Evolutionary conservation across 257 asterid genomes (phyloP), one percentile per base, ranked within the genome.

Genomic region (Solanum acaule): DNA sequence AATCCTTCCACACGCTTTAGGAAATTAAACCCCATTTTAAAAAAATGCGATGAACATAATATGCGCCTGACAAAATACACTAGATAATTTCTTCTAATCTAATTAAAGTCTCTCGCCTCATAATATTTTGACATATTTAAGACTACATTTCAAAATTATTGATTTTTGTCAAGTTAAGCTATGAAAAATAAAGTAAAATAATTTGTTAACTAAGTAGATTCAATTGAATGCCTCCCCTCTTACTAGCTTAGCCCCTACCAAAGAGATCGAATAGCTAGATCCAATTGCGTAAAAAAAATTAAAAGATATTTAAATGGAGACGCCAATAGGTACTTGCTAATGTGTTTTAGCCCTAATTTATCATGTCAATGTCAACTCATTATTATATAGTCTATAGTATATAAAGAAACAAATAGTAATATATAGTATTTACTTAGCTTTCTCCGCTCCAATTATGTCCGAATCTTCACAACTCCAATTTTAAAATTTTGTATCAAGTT

Each of bases 401-500:
- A 22, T 22, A 59, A 8, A 59, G 5, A 59, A 59, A 59, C 11
- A 59, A 59, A 20, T 59, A 59, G 25, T 18, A 56, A 56, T 56
- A 56, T 18, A 56, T 52, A 52, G 4, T 56, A 18, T 56, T 6
- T 52, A 52, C n/a, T n/a, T n/a, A n/a, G n/a, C n/a, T 18, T 56
- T 56, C 11, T 56, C 4, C 11, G 2, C 65, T 56, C 2, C n/a
- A 56, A 56, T 56, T 52, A 52, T 18, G n/a, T 52, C 0, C 23
- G 4, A 52, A 52, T 52, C 63, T 16, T 6, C 8, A 52, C 0
- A 6, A 1, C 23, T 56, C 0, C 10, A 56, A 56, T 56, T 20
- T 56, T 0, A 20, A 56, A 56, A 56, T 2, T 56, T 20, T 20
- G 0, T 20, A 0, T 20, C 0, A 56, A 56, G 0, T 56, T 0